A percentile compares a stretch with the other conserved stretches of the same genome.
Evolutionary conservation across 352 stramenopile genomes (phyloP).

Genomic region (Phytophthora macrochlamydospora): DNA sequence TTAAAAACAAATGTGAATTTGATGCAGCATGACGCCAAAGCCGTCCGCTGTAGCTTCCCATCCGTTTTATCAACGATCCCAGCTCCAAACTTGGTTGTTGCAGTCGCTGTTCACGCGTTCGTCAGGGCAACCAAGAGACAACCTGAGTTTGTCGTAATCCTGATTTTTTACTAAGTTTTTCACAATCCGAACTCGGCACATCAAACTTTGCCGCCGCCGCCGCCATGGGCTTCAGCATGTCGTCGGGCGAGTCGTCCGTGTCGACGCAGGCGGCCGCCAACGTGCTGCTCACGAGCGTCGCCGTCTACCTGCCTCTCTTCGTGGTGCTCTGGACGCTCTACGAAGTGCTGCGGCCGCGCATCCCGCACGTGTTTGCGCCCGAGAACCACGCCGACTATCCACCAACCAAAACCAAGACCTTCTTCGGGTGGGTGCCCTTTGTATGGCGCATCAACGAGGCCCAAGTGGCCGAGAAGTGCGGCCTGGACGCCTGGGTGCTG

Average conservation of each 20-base stretch:
- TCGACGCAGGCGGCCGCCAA: conserved; percentile 43
- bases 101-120: too few relatives aligned
- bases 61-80: neutral
- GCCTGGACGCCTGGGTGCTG: conserved; percentile 76
- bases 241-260: conserved; percentile 15
- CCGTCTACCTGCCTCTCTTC: conserved; percentile 71
- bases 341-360: conserved; percentile 56
- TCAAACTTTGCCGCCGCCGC: neutral
- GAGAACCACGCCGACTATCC: conserved; percentile 53
- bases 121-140: too few relatives aligned
- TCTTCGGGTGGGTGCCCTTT: conserved; percentile 67
- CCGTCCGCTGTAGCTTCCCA: neutral
- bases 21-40: neutral
- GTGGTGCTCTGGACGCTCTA: conserved; percentile 60
- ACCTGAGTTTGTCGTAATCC: too few relatives aligned
- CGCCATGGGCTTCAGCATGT: conserved; percentile 28
- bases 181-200: too few relatives aligned
- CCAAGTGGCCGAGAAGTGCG: conserved; percentile 63
- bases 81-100: too few relatives aligned
- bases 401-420: conserved; percentile 30
- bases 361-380: conserved; percentile 50
- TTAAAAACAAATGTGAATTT: neutral
- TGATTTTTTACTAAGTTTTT: too few relatives aligned
- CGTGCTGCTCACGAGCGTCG: conserved; percentile 62
- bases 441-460: conserved; percentile 60